Percentiles rank a stretch among this genome's conserved stretches.
These are phyloP conservation scores for Rhododendron henanense DNA, from an alignment of 148 eudicot species.

Conservation along the genomic window DNA sequence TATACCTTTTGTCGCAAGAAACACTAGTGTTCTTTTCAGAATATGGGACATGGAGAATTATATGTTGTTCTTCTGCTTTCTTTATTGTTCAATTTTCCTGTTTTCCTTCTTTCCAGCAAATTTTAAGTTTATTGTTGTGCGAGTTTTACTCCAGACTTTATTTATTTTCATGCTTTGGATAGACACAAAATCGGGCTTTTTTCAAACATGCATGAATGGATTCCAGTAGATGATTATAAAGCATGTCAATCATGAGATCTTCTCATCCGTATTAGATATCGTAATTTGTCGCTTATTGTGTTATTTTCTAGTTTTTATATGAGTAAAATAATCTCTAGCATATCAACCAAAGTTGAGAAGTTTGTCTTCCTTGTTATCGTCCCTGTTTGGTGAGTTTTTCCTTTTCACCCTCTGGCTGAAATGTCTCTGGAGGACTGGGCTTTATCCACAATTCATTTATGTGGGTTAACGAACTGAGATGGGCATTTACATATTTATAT, in stretches of 20 bases:
- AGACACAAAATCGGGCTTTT: neutral
- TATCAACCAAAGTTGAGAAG: neutral
- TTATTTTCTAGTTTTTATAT: neutral
- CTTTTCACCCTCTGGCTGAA: neutral
- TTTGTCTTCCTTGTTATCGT: neutral
- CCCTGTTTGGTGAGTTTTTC: neutral
- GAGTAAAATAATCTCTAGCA: neutral
- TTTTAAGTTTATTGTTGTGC: neutral
- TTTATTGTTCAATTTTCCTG: no score
- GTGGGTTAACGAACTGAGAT: neutral
- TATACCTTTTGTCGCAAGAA: slow-evolving; percentile 17
- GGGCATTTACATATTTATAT: neutral
- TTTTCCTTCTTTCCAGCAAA: neutral
- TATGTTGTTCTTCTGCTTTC: neutral
- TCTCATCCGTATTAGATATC: neutral
- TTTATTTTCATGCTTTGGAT: neutral
- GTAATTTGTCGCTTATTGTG: neutral
- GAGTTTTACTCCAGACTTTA: neutral
- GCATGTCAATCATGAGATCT: neutral
- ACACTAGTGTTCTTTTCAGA: neutral
- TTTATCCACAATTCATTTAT: neutral
- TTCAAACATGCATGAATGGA: neutral
- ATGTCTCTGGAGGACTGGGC: neutral
- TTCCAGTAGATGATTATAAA: neutral
- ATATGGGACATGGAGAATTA: neutral